Evolutionary conservation across 2,329 filamentous ascomycete genomes (phyloP).

Genomic region (Dothistroma septosporum): DNA sequence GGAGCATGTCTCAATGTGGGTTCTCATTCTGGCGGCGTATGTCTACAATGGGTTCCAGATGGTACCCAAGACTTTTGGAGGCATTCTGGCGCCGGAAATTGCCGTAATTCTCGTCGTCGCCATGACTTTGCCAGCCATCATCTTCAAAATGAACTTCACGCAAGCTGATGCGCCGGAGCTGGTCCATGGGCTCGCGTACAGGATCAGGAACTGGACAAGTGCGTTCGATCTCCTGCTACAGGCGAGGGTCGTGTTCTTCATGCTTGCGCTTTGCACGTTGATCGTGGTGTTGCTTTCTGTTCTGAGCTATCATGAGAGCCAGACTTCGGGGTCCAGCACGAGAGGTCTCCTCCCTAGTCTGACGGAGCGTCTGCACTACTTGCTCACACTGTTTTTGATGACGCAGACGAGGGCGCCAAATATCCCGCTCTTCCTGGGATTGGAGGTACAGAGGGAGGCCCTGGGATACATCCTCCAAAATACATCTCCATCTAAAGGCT

Average conservation of each 20-base stretch:
- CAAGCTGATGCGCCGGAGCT: slow-evolving; percentile 78
- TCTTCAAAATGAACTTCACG: slow-evolving; percentile 89
- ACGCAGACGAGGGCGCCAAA: slow-evolving; percentile 85
- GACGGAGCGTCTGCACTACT: slow-evolving; percentile 52
- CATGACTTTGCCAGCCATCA: slow-evolving; percentile 57
- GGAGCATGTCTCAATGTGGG: slow-evolving; percentile 68
- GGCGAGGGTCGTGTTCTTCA: slow-evolving; percentile 38
- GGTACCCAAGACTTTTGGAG: slow-evolving; percentile 29
- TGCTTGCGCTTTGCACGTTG: slow-evolving; percentile 32
- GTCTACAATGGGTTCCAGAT: slow-evolving; percentile 52
- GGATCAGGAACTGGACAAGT: slow-evolving; percentile 27
- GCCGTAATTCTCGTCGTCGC: slow-evolving; percentile 36
- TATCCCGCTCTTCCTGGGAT: slow-evolving; percentile 76
- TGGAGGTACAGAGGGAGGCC: slow-evolving; percentile 52
- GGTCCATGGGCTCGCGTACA: slow-evolving; percentile 46
- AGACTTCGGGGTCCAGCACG: slow-evolving; percentile 1
- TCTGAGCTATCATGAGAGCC: slow-evolving; percentile 14
- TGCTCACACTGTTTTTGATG: slow-evolving; percentile 73
- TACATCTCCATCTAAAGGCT: not conserved
- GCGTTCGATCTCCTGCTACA: slow-evolving; percentile 34
- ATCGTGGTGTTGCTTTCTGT: slow-evolving; percentile 27
- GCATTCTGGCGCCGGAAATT: slow-evolving; percentile 28
- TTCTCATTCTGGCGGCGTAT: slow-evolving; percentile 66
- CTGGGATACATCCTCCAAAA: slow-evolving; percentile 26
- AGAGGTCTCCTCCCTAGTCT: slow-evolving; percentile 23